Percentiles rank a stretch among this genome's conserved stretches.
phyloP scores from a whole-genome alignment of 768 basidiomycete genomes.

The Agrocybe pediades region DNA sequence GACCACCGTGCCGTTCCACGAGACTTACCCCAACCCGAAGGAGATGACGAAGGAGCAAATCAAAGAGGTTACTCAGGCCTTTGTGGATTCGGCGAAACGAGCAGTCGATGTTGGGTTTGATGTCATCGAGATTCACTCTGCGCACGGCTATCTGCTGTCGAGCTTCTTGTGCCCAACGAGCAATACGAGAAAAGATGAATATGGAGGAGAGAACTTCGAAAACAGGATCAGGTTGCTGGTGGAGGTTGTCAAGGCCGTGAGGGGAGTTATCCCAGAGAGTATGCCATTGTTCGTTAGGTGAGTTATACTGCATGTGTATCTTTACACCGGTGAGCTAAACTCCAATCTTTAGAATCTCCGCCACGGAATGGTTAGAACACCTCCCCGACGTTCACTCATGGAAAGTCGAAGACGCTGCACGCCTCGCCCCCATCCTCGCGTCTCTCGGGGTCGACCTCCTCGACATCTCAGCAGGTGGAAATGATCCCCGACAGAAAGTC shows the following conservation, averaged over 20 bases:
- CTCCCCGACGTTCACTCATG: slow-evolving; percentile 60
- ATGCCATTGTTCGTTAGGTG: slow-evolving; percentile 78
- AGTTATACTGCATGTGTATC: neutral
- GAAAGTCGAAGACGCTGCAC: slow-evolving; percentile 23
- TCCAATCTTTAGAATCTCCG: slow-evolving; percentile 53
- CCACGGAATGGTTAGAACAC: slow-evolving; percentile 73
- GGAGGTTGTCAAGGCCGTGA: slow-evolving; percentile 64
- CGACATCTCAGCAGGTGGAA: slow-evolving; percentile 72
- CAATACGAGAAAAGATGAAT: slow-evolving; percentile 69
- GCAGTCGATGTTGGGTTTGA: slow-evolving; percentile 63
- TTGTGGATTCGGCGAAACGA: slow-evolving; percentile 49
- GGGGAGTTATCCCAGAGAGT: slow-evolving; percentile 54
- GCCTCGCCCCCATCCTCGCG: slow-evolving; percentile 47
- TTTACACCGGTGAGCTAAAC: neutral
- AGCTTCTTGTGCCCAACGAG: slow-evolving; percentile 58
- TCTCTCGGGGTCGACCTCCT: slow-evolving; percentile 74
- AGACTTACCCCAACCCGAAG: slow-evolving; percentile 51
- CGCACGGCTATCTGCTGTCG: slow-evolving; percentile 63
- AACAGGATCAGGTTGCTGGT: slow-evolving; percentile 65
- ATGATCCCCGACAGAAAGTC: slow-evolving; percentile 42
- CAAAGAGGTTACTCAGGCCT: slow-evolving; percentile 58
- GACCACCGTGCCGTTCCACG: slow-evolving; percentile 46
- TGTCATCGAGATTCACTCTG: slow-evolving; percentile 63
- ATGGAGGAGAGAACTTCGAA: slow-evolving; percentile 66
- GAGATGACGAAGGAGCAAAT: slow-evolving; percentile 61